Evolutionary conservation across 192 early-diverging fungal genomes (phyloP), one percentile per base, ranked within the genome.

Genomic region (Entophlyctis helioformis): DNA sequence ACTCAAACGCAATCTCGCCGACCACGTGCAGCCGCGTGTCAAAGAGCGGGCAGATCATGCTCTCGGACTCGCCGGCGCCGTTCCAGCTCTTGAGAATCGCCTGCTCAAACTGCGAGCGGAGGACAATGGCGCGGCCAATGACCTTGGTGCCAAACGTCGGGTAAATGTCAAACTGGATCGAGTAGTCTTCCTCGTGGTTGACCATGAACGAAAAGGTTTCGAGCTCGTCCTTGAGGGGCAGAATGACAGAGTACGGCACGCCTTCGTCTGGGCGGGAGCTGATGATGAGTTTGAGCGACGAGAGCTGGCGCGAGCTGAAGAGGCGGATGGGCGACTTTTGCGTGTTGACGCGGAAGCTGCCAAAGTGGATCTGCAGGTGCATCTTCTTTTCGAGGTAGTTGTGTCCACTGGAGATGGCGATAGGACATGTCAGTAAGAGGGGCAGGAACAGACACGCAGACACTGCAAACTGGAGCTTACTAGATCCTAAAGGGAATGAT

Each of bases 401-500:
- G 71, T 99, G 96, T 4, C 96, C 96, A 57, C 64, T 72, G 38
- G 16, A 32, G 18, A 60, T 24, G 12, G 28, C 19, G 24, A 4
- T 3, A 3, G 11, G 20, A 1, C 22, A 27, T 24, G 38, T 42
- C 20, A 22, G 24, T 35, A 29, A 2, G 21, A 36, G 16, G 25
- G 29, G 32, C 15, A 32, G 18, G 12, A 48, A 44, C 28, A 5
- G 28, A 16, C 33, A 12, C 25, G 47, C 48, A 41, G 20, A 44
- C 23, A 9, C 48, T 28, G 42, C 13, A 15, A 36, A 5, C 27
- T 26, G 25, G 20, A 1, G 56, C 56, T 53, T 51, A 72, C 70
- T 98, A 98, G 38, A 93, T 91, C 18, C 92, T 73, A 72, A 98
- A 87, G 2, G 96, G 96, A 45, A 99, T 89, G 26, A 99, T 90